Base-by-base conservation (phyloP, 305 asterid genomes). In the Solanum hybrid region DNA sequence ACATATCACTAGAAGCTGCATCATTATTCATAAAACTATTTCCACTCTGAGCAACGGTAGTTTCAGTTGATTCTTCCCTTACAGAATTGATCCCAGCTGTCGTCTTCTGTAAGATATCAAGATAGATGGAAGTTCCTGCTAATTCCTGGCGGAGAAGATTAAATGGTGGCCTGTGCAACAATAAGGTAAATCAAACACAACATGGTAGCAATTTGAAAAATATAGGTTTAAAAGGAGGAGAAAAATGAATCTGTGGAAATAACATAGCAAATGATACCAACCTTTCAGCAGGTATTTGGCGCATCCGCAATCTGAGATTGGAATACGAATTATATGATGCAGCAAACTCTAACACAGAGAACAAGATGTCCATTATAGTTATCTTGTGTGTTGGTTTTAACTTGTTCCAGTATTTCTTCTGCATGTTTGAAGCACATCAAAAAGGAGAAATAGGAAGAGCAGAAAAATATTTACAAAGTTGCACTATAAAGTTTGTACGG, bases 81-180 rank as follows among this genome's bases (percentile, higher is more conserved):
- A 89, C 89, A 86, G 51, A 26, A 88, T 92, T 91, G 91, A 89
- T 89, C 20, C 90, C 90, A 60, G 92, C 89, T 26, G 99, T 96
- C 31, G 98, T 88, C 95, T 96, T 96, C 89, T 97, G 99, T 90
- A 97, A 95, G 91, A 96, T 93, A 92, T 97, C 98, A 88, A 97
- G 92, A 92, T 97, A 97, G 93, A 97, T 94, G 93, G 96, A 93
- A 13, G 99, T 96, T 90, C 98, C 99, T 90, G 98, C 96, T 90
- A 97, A 92, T 93, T 97, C 99, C 92, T 97, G 99, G 87, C 99
- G 99, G 80, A 97, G 98, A 95, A 97, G 99, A 94, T 96, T 97
- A 91, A 94, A 92, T 7, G 99, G 98, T 88, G 97, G 98, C 93
- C 99, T 97, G 93, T 87, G 81, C 93, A 92, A 91, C 76, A 91